A percentile compares a stretch with the other conserved stretches of the same genome.
Evolutionary conservation across 148 eudicot species (phyloP).

Genomic region (Persicaria tinctoria): DNA sequence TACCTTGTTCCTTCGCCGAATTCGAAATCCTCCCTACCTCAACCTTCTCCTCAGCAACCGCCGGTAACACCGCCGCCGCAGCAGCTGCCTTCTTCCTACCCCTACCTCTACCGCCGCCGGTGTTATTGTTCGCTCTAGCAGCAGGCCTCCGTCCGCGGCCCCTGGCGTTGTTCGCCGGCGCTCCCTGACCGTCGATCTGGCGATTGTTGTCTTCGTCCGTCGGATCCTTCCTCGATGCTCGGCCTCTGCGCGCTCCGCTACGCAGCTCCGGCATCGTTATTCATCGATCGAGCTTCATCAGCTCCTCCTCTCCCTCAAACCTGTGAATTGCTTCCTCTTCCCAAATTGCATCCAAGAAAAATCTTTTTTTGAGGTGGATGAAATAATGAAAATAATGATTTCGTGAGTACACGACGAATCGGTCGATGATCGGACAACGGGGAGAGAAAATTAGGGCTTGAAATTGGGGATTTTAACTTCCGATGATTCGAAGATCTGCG

Average conservation of each 20-base stretch:
- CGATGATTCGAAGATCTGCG: not conserved
- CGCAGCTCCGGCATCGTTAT: slow-evolving; percentile 62
- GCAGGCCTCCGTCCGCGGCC: slow-evolving; percentile 13
- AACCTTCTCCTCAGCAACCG: slow-evolving; percentile 7
- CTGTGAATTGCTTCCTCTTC: slow-evolving; percentile 13
- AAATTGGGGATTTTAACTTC: not conserved
- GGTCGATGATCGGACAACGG: slow-evolving; percentile 7
- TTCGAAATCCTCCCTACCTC: not conserved
- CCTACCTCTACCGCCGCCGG: slow-evolving; percentile 10
- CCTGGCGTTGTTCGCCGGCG: slow-evolving; percentile 33
- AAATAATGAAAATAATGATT: not conserved
- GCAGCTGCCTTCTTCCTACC: slow-evolving; percentile 12
- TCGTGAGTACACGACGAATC: not conserved
- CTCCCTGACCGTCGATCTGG: slow-evolving; percentile 26
- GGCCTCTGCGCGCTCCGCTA: slow-evolving; percentile 61
- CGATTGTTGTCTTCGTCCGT: slow-evolving; percentile 13
- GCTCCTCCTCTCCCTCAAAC: slow-evolving; percentile 1
- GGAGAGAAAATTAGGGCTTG: not conserved
- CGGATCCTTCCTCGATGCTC: slow-evolving; percentile 38
- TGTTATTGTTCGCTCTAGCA: not conserved
- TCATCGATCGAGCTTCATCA: slow-evolving; percentile 22
- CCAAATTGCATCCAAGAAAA: slow-evolving; percentile 4
- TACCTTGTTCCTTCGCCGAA: not conserved
- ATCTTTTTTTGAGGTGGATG: not conserved
- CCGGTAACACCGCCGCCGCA: slow-evolving; percentile 5